A percentile compares a stretch with the other conserved stretches of the same genome.
These are phyloP conservation scores for Phoma sp. DNA, from an alignment of 2,329 filamentous ascomycete species.

Conservation along the genomic window DNA sequence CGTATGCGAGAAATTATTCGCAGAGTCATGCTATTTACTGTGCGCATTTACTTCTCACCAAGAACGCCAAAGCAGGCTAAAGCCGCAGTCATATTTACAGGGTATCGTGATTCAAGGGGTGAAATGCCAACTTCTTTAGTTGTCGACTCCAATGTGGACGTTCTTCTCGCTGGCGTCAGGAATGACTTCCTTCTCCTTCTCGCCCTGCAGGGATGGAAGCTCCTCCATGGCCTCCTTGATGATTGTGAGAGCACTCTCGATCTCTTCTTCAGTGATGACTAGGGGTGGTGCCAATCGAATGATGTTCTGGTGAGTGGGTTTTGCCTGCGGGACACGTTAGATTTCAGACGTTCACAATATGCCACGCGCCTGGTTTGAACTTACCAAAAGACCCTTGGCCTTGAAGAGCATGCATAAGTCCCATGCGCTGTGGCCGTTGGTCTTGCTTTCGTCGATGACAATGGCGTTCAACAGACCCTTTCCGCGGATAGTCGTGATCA, in stretches of 20 bases:
- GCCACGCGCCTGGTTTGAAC: slow-evolving; percentile 52
- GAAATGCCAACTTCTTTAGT: slow-evolving; percentile 45
- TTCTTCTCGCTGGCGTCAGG: slow-evolving; percentile 64
- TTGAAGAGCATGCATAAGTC: slow-evolving; percentile 96
- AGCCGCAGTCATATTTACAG: slow-evolving; percentile 10
- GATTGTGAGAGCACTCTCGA: slow-evolving; percentile 76
- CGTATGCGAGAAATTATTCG: background rate
- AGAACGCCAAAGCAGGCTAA: slow-evolving; percentile 16
- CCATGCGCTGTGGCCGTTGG: slow-evolving; percentile 88
- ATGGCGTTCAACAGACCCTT: slow-evolving; percentile 96
- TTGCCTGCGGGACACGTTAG: slow-evolving; percentile 68
- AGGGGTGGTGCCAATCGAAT: slow-evolving; percentile 96
- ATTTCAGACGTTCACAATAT: slow-evolving; percentile 45
- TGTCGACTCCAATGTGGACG: slow-evolving; percentile 65
- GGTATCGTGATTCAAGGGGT: slow-evolving; percentile 24
- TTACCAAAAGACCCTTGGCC: slow-evolving; percentile 89
- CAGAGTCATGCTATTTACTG: background rate
- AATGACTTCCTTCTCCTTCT: slow-evolving; percentile 59
- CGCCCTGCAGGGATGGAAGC: slow-evolving; percentile 71
- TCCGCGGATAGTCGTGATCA: slow-evolving; percentile 83
- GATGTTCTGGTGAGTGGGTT: slow-evolving; percentile 98
- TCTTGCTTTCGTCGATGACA: slow-evolving; percentile 89
- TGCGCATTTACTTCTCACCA: slow-evolving; percentile 2
- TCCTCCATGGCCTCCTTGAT: slow-evolving; percentile 84
- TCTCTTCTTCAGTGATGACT: slow-evolving; percentile 88